Evolutionary conservation across 2,329 filamentous ascomycete genomes (phyloP), one percentile per base, ranked within the genome.

Genomic region (Tolypocladium cylindrosporum): DNA sequence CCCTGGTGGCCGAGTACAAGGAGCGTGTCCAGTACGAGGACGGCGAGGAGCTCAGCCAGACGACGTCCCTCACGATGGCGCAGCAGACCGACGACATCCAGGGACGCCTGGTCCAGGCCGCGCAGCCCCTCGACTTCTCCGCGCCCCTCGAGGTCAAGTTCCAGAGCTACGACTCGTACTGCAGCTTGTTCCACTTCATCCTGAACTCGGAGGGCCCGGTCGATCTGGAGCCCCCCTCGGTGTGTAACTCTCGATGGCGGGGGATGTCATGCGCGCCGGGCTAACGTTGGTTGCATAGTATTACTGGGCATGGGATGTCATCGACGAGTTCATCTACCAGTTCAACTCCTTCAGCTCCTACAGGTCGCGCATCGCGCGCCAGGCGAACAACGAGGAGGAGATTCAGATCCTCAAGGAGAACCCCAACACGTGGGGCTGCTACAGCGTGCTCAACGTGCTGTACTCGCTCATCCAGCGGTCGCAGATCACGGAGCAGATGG

Each of bases 261-360:
- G 36, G 10, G 13, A 36, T 8, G 3, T 16, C 39, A 16, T 41
- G 21, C 6, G 51, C 41, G 34, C 2, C 14, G 5, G 13, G 54
- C 59, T 62, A 58, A 62, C 58, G 48, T 40, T 55, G 45, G 57
- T 50, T 54, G 72, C 54, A 51, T 73, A 97, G 91, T 95, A 96
- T 79, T 97, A 93, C 80, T 99, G 94, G 94, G 94, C 94, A 48
- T 99, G 94, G 94, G 94, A 99, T 75, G 93, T 97, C 66, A 97
- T 99, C 77, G 94, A 99, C 75, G 94, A 99, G 77, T 99, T 99
- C 80, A 97, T 99, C 78, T 99, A 99, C 81, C 94, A 99, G 76
- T 99, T 99, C 83, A 97, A 99, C 82, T 95, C 92, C 60, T 99
- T 99, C 82, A 97, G 91, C 74, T 91, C 91, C 62, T 97, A 97